Evolutionary conservation across 2,329 filamentous ascomycete genomes (phyloP).

Genomic region (Colletotrichum coccodes): DNA sequence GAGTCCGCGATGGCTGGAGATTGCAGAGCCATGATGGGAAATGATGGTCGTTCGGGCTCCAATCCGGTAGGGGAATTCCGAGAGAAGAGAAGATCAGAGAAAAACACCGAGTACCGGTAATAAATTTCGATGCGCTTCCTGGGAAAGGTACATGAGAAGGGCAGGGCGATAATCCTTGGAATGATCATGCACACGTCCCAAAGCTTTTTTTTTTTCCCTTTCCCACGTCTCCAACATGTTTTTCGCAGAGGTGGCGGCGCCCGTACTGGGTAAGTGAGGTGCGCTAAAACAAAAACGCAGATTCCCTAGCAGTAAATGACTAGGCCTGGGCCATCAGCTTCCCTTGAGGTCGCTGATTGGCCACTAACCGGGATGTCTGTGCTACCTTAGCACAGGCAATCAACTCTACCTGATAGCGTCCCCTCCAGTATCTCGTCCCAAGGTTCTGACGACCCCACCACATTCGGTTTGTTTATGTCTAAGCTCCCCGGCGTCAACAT

Average conservation of each 20-base stretch:
- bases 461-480: slow-evolving; percentile 32
- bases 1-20: not conserved
- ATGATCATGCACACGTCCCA: slow-evolving; percentile 1
- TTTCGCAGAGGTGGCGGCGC: not conserved
- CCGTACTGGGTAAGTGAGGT: not conserved
- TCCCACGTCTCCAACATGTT: not conserved
- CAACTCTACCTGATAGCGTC: slow-evolving; percentile 15
- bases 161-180: slow-evolving; percentile 18
- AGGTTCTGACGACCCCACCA: slow-evolving; percentile 20
- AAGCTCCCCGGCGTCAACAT: slow-evolving; percentile 30
- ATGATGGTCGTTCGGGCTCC: not conserved
- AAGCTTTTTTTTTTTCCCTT: not conserved
- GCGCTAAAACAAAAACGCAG: not conserved
- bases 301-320: slow-evolving; percentile 7
- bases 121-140: not conserved
- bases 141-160: slow-evolving; percentile 5
- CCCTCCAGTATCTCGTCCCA: not conserved
- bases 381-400: not conserved
- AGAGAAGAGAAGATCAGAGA: not conserved
- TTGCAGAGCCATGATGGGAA: slow-evolving; percentile 5
- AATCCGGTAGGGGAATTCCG: not conserved
- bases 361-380: not conserved
- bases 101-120: not conserved
- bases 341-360: not conserved
- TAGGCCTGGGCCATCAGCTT: not conserved